Base-by-base conservation (phyloP, 2,329 filamentous ascomycete species). In the Aspergillus udagawae region DNA sequence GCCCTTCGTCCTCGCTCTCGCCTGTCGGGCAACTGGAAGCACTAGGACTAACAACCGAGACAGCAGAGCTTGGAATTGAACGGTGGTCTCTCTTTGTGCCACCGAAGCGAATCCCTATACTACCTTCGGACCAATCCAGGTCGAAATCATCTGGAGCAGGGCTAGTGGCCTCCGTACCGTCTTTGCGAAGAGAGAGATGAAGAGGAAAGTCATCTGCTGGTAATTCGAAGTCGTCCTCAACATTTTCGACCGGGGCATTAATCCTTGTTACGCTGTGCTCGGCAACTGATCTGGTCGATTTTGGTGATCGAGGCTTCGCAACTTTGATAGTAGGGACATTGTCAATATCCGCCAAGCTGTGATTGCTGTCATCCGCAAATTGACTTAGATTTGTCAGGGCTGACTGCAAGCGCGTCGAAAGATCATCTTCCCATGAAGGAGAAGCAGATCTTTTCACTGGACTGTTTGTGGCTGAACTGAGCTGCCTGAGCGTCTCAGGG, bases 1-100 rank as follows among this genome's bases (percentile, higher is more conserved):
- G 83, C 6, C 90, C 89, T 73, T 97, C 93, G 64, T 96, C 92
- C 70, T 97, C 93, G 69, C 92, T 97, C 77, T 97, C 94, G 9
- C 86, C 84, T 1, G 92, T 96, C 65, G 96, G 86, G 62, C 90
- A 94, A 73, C 93, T 97, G 21, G 92, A 90, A 55, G 96, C 84
- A 72, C 92, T 97, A 14, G 94, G 93, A 70, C 93, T 97, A 72
- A 97, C 83, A 28, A 91, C 90, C 42, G 92, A 96, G 38, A 88
- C 86, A 20, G 91, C 93, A 1, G 92, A 96, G 77, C 91, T 94
- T 67, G 91, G 86, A 67, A 87, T 86, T 51, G 91, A 92, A 44
- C 85, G 86, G n/a, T 82, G 83, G 67, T 93, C 91, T 66, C 91
- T 86, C 63, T 86, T 84, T 14, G 91, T 96, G 48, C 93, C 93